Percentiles rank a stretch among this genome's conserved stretches.
These are phyloP conservation scores for Candida corydali DNA, from an alignment of 805 yeast genomes.

Conservation along the genomic window DNA sequence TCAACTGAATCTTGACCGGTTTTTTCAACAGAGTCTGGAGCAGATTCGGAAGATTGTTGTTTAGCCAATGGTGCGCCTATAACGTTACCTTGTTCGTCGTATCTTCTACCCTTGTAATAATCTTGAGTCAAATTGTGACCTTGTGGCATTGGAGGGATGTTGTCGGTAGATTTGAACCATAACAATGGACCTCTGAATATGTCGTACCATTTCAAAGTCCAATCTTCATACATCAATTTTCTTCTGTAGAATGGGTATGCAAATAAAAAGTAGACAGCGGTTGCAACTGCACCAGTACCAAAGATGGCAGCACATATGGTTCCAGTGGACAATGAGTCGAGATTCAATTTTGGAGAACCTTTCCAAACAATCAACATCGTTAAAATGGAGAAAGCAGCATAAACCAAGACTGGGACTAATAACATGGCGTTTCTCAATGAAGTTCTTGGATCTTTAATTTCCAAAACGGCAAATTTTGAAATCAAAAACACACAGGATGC, in stretches of 20 bases:
- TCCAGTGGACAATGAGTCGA: slow-evolving; percentile 49
- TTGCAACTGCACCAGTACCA: slow-evolving; percentile 62
- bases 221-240: slow-evolving; percentile 56
- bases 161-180: slow-evolving; percentile 51
- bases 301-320: slow-evolving; percentile 56
- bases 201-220: slow-evolving; percentile 61
- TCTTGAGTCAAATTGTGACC: slow-evolving; percentile 55
- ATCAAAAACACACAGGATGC: slow-evolving; percentile 55
- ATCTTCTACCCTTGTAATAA: slow-evolving; percentile 61
- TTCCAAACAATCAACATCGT: slow-evolving; percentile 80
- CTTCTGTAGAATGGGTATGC: slow-evolving; percentile 61
- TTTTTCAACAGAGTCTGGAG: not conserved
- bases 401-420: slow-evolving; percentile 59
- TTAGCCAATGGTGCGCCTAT: slow-evolving; percentile 1
- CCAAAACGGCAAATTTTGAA: slow-evolving; percentile 59
- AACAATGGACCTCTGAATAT: slow-evolving; percentile 52
- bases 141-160: slow-evolving; percentile 64
- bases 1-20: slow-evolving; percentile 8
- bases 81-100: slow-evolving; percentile 15
- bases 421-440: slow-evolving; percentile 53
- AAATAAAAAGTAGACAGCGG: slow-evolving; percentile 47
- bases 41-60: slow-evolving; percentile 1
- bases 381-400: slow-evolving; percentile 54
- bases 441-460: slow-evolving; percentile 41
- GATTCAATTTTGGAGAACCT: slow-evolving; percentile 66